Conservation (phyloP, 2,329 filamentous ascomycete genomes). For the Curvularia verruculosa region DNA sequence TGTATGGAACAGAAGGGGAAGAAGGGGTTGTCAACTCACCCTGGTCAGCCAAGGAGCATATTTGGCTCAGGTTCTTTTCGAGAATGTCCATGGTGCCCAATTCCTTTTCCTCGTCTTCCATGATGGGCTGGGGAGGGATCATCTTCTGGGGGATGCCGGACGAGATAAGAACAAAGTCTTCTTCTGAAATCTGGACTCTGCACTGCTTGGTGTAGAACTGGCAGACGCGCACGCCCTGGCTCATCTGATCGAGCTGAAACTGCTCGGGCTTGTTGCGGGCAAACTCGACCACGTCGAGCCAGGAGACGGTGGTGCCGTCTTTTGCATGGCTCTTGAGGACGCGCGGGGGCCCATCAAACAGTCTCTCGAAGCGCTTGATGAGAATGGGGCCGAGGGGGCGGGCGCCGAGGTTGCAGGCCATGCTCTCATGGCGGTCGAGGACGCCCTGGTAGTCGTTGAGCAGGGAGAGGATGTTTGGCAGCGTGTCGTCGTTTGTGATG, state of each 20-base stretch:
- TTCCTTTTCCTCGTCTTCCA: constrained; percentile 86
- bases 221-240: constrained; percentile 73
- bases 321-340: constrained; percentile 68
- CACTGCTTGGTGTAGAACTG: constrained; percentile 83
- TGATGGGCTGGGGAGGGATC: constrained; percentile 79
- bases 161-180: constrained; percentile 83
- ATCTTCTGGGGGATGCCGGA: constrained; percentile 83
- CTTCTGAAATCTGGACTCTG: constrained; percentile 83
- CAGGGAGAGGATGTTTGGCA: constrained; percentile 73
- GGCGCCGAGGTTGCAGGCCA: constrained; percentile 83
- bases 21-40: constrained; percentile 51
- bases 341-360: constrained; percentile 81
- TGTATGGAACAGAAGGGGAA: too few species aligned
- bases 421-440: constrained; percentile 81
- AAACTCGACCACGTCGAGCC: constrained; percentile 86
- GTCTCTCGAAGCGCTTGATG: constrained; percentile 82
- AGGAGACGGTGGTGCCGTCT: constrained; percentile 69
- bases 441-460: constrained; percentile 85
- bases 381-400: constrained; percentile 82
- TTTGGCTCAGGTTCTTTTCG: constrained; percentile 75
- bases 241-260: constrained; percentile 72
- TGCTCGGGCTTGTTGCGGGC: constrained; percentile 80
- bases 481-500: constrained; percentile 69
- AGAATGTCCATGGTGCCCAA: constrained; percentile 82
- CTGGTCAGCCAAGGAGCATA: constrained; percentile 83